These are phyloP conservation scores for Globisporangium mamillatum DNA, from an alignment of 352 stramenopile genomes.

Conservation along the genomic window DNA sequence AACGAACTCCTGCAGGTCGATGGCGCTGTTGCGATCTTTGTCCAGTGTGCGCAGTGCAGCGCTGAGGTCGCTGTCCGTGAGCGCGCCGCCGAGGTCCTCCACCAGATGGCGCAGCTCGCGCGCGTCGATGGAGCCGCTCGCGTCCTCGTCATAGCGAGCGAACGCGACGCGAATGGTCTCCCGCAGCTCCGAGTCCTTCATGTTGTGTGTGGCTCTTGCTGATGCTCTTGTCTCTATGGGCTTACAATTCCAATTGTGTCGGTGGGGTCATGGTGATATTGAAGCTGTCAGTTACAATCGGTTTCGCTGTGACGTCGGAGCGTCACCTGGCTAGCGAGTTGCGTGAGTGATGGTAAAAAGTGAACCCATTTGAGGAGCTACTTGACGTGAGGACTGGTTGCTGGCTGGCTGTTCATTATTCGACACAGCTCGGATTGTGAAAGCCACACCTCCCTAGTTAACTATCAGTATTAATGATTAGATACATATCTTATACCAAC, in stretches of 20 bases:
- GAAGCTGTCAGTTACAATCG: slow-evolving; percentile 1
- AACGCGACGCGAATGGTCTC: slow-evolving; percentile 60
- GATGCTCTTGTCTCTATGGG: background rate
- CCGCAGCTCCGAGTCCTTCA: slow-evolving; percentile 33
- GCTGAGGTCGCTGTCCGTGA: slow-evolving; percentile 44
- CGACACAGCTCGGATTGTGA: background rate
- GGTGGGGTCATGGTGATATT: background rate
- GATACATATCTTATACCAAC: background rate
- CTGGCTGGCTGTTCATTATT: background rate
- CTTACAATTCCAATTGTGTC: background rate
- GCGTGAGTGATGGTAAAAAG: background rate
- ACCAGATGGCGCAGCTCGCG: slow-evolving; percentile 46
- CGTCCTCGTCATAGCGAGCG: slow-evolving; percentile 54
- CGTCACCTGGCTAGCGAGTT: background rate
- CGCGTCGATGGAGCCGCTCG: slow-evolving; percentile 50
- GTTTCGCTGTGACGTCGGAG: slow-evolving; percentile 1
- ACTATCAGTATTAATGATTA: background rate
- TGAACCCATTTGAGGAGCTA: slow-evolving; percentile 5
- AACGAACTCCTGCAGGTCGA: slow-evolving; percentile 60
- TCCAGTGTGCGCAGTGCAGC: slow-evolving; percentile 44
- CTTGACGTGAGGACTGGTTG: background rate
- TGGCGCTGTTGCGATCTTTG: slow-evolving; percentile 41
- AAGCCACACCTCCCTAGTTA: background rate
- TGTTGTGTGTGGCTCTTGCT: background rate
- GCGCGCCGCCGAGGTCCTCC: slow-evolving; percentile 49